Evolutionary conservation across 352 stramenopile species (phyloP).

Genomic region (Nothophytophthora sp.): DNA sequence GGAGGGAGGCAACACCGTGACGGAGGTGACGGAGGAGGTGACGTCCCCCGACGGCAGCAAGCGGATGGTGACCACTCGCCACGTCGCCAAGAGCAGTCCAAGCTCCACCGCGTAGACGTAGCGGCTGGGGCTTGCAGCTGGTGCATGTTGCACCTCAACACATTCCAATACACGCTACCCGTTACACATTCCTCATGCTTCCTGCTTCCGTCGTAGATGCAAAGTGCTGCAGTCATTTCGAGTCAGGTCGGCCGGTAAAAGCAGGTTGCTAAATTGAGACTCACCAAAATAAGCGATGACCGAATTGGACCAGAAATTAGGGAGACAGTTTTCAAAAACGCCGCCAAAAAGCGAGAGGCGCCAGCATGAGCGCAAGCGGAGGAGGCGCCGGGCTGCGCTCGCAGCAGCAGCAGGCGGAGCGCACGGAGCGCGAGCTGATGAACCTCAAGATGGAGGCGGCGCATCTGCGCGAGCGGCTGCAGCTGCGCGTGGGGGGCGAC

Average conservation of each 20-base stretch:
- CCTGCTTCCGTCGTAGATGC: too few species aligned
- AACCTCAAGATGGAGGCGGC: constrained; percentile 87
- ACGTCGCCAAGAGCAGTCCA: constrained; percentile 10
- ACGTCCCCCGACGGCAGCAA: constrained; percentile 20
- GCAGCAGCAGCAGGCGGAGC: constrained; percentile 49
- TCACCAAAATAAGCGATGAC: too few species aligned
- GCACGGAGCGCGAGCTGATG: constrained; percentile 70
- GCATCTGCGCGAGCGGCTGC: constrained; percentile 71
- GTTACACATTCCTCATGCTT: too few species aligned
- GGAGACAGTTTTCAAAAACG: constrained; percentile 3
- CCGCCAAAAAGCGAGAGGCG: too few species aligned
- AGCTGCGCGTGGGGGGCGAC: constrained; percentile 73
- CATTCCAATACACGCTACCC: too few species aligned
- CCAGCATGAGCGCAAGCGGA: too few species aligned
- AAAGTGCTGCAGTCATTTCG: too few species aligned
- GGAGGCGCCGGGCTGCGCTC: constrained; percentile 35
- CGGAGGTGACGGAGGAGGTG: constrained; percentile 17
- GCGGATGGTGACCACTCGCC: constrained; percentile 10
- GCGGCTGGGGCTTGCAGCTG: not conserved
- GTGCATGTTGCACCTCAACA: too few species aligned
- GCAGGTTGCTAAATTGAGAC: too few species aligned
- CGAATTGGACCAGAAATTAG: too few species aligned
- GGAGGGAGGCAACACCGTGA: constrained; percentile 21
- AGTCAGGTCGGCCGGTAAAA: too few species aligned
- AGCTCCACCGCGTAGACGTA: constrained; percentile 12